A percentile compares a stretch with the other conserved stretches of the same genome.
Conservation (phyloP, 345 rosid genomes). For the Pistacia vera region DNA sequence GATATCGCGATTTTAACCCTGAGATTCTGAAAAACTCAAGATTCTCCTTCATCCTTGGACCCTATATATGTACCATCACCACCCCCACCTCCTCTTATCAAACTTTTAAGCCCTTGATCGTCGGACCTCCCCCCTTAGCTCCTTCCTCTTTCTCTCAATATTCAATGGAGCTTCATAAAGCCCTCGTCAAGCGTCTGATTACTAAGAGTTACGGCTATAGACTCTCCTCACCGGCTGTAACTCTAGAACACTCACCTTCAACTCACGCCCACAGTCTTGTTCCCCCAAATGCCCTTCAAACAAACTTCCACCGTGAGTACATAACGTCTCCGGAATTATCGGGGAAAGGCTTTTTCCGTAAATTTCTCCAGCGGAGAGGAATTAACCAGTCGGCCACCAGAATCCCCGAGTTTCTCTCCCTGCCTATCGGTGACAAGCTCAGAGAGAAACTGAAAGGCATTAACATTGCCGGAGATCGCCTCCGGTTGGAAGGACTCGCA, state of each 20-base stretch:
- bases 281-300: slow-evolving; percentile 26
- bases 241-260: slow-evolving; percentile 24
- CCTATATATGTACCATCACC: slow-evolving; percentile 32
- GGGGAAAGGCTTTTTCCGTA: slow-evolving; percentile 39
- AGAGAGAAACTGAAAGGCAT: slow-evolving; percentile 45
- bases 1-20: slow-evolving; percentile 4
- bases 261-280: not conserved
- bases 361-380: slow-evolving; percentile 46
- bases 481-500: slow-evolving; percentile 25
- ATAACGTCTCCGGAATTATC: slow-evolving; percentile 37
- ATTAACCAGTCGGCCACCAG: slow-evolving; percentile 17
- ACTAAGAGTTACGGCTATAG: slow-evolving; percentile 20
- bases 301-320: slow-evolving; percentile 39
- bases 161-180: slow-evolving; percentile 57
- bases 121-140: not conserved
- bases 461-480: slow-evolving; percentile 21
- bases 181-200: slow-evolving; percentile 39
- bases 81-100: not conserved
- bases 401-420: slow-evolving; percentile 40
- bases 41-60: slow-evolving; percentile 36
- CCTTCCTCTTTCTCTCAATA: not conserved
- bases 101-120: not conserved
- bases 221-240: slow-evolving; percentile 21
- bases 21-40: not conserved
- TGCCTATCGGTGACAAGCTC: slow-evolving; percentile 55